Evolutionary conservation across 257 asterid species (phyloP).

Genomic region (Thymus mandschuricus): DNA sequence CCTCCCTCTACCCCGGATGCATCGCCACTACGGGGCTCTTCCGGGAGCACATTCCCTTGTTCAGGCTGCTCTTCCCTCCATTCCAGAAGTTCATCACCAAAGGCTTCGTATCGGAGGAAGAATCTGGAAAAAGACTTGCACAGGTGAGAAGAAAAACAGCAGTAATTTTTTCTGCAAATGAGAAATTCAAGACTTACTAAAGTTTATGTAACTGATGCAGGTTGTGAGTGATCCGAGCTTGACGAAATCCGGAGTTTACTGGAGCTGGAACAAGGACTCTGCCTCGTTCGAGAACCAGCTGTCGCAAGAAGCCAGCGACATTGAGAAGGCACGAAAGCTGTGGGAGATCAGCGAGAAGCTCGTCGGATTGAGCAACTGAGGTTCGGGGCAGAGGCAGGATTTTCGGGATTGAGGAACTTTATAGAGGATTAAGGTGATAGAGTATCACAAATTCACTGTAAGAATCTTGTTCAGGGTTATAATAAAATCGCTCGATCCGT

Average conservation of each 20-base stretch:
- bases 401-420: constrained; percentile 29
- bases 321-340: constrained; percentile 74
- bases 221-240: constrained; percentile 93
- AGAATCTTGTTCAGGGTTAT: constrained; percentile 31
- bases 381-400: background rate
- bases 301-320: constrained; percentile 86
- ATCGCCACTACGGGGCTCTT: constrained; percentile 92
- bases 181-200: background rate
- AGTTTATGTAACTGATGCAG: constrained; percentile 38
- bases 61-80: constrained; percentile 85
- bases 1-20: constrained; percentile 96
- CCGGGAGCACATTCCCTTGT: constrained; percentile 87
- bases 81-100: constrained; percentile 91
- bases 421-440: constrained; percentile 18
- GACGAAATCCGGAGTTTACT: constrained; percentile 94
- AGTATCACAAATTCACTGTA: constrained; percentile 21
- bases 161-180: background rate
- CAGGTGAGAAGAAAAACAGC: constrained; percentile 47
- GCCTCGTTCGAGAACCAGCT: constrained; percentile 89
- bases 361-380: constrained; percentile 59
- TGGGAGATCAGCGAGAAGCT: constrained; percentile 95
- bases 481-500: constrained; percentile 38
- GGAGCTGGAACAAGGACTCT: constrained; percentile 98
- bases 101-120: constrained; percentile 90
- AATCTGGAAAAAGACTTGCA: constrained; percentile 89